phyloP scores from a whole-genome alignment of 2,329 filamentous ascomycete species.

The Hypoxylon sp. region DNA sequence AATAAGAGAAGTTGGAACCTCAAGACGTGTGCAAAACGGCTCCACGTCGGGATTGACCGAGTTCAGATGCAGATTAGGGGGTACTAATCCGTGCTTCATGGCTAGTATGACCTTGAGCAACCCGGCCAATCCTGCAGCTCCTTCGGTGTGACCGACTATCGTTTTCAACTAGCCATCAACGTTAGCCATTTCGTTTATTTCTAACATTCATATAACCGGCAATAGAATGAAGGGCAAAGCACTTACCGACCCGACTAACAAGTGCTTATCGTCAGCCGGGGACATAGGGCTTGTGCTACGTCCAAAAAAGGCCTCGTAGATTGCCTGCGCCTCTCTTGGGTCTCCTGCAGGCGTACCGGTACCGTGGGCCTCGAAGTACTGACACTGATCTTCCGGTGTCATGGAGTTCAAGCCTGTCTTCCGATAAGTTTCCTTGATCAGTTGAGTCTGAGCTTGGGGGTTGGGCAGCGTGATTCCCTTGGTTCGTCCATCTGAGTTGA shows the following conservation, averaged over 20 bases:
- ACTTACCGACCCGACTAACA: slow-evolving; percentile 57
- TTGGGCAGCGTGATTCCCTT: slow-evolving; percentile 70
- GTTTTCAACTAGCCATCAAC: slow-evolving; percentile 59
- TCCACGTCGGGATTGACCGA: slow-evolving; percentile 59
- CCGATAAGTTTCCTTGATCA: slow-evolving; percentile 63
- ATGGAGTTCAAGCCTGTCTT: slow-evolving; percentile 59
- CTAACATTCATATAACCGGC: neutral
- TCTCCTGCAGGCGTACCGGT: slow-evolving; percentile 59
- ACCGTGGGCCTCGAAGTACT: slow-evolving; percentile 65
- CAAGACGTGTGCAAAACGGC: slow-evolving; percentile 55
- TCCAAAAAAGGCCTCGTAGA: slow-evolving; percentile 60
- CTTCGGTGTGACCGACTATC: slow-evolving; percentile 65
- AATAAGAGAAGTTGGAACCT: slow-evolving; percentile 53
- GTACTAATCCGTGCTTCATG: slow-evolving; percentile 58
- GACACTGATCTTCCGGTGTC: slow-evolving; percentile 56
- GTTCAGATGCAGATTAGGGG: slow-evolving; percentile 62
- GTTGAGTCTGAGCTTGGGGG: slow-evolving; percentile 58
- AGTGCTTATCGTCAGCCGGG: slow-evolving; percentile 36
- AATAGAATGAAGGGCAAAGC: neutral
- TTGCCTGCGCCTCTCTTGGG: slow-evolving; percentile 61
- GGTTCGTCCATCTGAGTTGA: slow-evolving; percentile 67
- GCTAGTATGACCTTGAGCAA: slow-evolving; percentile 62
- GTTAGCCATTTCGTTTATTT: neutral
- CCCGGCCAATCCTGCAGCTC: slow-evolving; percentile 64
- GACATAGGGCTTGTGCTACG: slow-evolving; percentile 7